Conservation (phyloP, 2,329 filamentous ascomycete genomes). For the Colletotrichum liriopes region DNA sequence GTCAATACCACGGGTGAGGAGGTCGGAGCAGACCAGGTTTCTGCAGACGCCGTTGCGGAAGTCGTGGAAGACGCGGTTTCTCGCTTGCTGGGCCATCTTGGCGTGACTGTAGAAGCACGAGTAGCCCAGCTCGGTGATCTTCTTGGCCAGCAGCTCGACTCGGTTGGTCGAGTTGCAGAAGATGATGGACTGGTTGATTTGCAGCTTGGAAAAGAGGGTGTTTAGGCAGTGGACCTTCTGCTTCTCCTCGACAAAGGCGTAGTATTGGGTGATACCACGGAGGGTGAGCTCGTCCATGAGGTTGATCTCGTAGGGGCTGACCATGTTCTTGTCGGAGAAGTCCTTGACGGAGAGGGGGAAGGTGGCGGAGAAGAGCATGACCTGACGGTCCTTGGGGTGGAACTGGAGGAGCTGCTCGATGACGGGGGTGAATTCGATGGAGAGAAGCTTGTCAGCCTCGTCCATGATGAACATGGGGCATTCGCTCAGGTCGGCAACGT, state of each 20-base stretch:
- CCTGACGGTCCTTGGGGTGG: conserved; percentile 96
- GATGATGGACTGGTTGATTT: conserved; percentile 99
- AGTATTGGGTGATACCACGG: conserved; percentile 98
- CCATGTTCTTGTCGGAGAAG: conserved; percentile 99
- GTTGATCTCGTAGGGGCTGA: conserved; percentile 97
- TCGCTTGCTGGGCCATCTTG: conserved; percentile 96
- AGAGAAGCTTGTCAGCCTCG: conserved; percentile 97
- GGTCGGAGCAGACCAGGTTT: conserved; percentile 97
- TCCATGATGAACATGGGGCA: conserved; percentile 99
- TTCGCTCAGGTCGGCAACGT: conserved; percentile 94
- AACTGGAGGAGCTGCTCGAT: conserved; percentile 97
- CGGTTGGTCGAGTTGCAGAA: conserved; percentile 99
- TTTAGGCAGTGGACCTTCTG: conserved; percentile 99
- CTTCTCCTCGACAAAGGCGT: conserved; percentile 99
- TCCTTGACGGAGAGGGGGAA: conserved; percentile 98
- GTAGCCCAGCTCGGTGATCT: conserved; percentile 98
- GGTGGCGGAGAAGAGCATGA: conserved; percentile 99
- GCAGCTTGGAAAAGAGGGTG: conserved; percentile 97
- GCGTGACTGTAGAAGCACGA: conserved; percentile 99
- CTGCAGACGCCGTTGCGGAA: conserved; percentile 98
- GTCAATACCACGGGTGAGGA: conserved; percentile 98
- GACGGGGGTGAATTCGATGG: conserved; percentile 95
- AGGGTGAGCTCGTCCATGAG: conserved; percentile 99
- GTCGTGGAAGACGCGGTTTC: conserved; percentile 99
- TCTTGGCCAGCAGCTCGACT: conserved; percentile 97